Evolutionary conservation across 768 basidiomycete genomes (phyloP), one percentile per base, ranked within the genome.

Genomic region (Clitopilus hobsonii): DNA sequence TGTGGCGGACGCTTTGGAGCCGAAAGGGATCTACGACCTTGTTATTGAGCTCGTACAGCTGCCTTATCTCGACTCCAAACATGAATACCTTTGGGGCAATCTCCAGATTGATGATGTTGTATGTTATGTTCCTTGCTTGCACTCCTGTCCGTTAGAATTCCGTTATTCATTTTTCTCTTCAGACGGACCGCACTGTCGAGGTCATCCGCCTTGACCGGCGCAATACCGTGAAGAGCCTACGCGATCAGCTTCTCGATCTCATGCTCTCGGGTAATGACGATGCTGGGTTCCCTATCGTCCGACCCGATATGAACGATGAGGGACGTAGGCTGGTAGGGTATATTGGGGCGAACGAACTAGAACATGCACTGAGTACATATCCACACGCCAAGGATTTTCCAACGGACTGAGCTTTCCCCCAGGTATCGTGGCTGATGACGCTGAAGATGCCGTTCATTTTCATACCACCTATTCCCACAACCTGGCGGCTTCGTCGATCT

Each of bases 1-100:
- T 0, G 83, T 92, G 0, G 93, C 92, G 6, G 93, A 95, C 66
- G 85, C 85, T 1, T 68, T 97, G 54, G 90, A 95, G 67, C 91
- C 91, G 2, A 93, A 94, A 65, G 94, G 94, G 7, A 98, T 99
- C 54, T 99, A 98, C 65, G 97, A 99, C 68, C 82, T 98, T 30
- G 93, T 93, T 55, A 98, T 98, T 54, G 92, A 94, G 76, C 79
- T 98, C 24, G 83, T 84, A 38, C 86, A 95, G 67, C 80, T 98
- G 10, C 97, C 97, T 0, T 98, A 93, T 67, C 81, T 99, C 56
- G 93, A 98, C 66, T 75, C 85, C 45, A 98, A 96, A 69, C 85
- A 88, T 58, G 88, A 94, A 63, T 92, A 96, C 65, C 71, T 90
- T 22, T 98, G 94, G 92, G 91, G 88, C 0, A 76, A 76, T 28